Percentiles rank a stretch among this genome's conserved stretches.
Conservation (phyloP, 257 asterid species). For the Verbena officinalis region DNA sequence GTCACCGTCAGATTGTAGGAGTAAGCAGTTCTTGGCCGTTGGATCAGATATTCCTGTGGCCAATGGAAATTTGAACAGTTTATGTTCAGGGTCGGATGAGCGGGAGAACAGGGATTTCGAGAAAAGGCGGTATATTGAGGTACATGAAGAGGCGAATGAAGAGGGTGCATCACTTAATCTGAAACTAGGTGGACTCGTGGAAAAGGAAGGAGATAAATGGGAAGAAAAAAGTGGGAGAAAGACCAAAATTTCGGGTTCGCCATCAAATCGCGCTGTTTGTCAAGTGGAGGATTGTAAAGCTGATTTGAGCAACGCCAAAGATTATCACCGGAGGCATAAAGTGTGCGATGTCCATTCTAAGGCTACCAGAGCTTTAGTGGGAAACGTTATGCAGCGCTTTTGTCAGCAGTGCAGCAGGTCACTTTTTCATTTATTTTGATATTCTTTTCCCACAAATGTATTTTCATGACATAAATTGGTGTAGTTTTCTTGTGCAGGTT, state of each 20-base stretch:
- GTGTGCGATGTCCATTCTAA: constrained; percentile 90
- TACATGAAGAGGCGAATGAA: constrained; percentile 44
- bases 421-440: background rate
- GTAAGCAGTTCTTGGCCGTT: constrained; percentile 55
- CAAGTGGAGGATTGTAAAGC: constrained; percentile 85
- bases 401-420: constrained; percentile 99
- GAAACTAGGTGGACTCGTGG: constrained; percentile 73
- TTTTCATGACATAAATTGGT: background rate
- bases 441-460: background rate
- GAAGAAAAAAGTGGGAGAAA: constrained; percentile 72
- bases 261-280: constrained; percentile 61
- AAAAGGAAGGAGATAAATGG: constrained; percentile 44
- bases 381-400: constrained; percentile 80
- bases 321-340: constrained; percentile 89
- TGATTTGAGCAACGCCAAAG: constrained; percentile 81
- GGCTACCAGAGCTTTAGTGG: constrained; percentile 74
- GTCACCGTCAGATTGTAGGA: constrained; percentile 59
- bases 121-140: constrained; percentile 57
- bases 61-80: constrained; percentile 35
- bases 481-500: constrained; percentile 52
- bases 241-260: constrained; percentile 50
- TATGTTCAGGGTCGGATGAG: constrained; percentile 46
- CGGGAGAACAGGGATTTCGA: constrained; percentile 66
- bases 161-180: constrained; percentile 64
- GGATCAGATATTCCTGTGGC: constrained; percentile 47